Evolutionary conservation across 176 grass and related monocot genomes (phyloP), one percentile per base, ranked within the genome.

Genomic region (Eleusine coracana): DNA sequence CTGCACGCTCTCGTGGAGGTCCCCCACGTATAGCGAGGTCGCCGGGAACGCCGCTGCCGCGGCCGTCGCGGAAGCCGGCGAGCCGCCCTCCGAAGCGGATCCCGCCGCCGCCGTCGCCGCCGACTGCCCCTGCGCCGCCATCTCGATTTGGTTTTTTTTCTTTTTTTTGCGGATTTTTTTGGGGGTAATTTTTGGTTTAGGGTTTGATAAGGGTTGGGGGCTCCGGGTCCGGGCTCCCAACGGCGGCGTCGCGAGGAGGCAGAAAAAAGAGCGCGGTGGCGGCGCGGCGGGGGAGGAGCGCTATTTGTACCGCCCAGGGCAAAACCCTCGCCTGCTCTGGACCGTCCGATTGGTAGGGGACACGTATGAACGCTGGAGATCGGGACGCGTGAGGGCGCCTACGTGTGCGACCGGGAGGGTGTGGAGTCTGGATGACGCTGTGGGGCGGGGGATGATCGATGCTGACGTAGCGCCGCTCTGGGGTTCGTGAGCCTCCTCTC

Each of bases 11-110:
- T 82, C 75, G 78, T 99, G 93, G 38, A 99, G 88, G 80, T 99
- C 96, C 25, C 96, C 96, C 38, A 99, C 91, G 76, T 99, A 99
- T 14, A 99, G 83, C 58, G 96, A 99, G 3, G 91, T 99, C 18
- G 96, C 85, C 17, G 91, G 83, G 73, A 93, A 91, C 76, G 88
- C 42, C 2, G 74, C 65, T 0, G 75, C 81, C 45, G 73, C 84
- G 59, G 85, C 85, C 0, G 77, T 64, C 0, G 50, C 51, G 0
- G 68, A 64, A 4, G 56, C 83, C 72, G 76, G 85, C 40, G 90
- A 77, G 5, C 79, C 80, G 5, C 75, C 73, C 14, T 82, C 90
- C 0, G 79, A 91, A 31, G 82, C 82, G 20, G 86, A 78, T 17
- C 29, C 86, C 54, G 77, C 73, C 39, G 75, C 52, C 25, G 81